Conservation (phyloP, 108 stramenopile genomes). For the Chaetoceros muelleri region DNA sequence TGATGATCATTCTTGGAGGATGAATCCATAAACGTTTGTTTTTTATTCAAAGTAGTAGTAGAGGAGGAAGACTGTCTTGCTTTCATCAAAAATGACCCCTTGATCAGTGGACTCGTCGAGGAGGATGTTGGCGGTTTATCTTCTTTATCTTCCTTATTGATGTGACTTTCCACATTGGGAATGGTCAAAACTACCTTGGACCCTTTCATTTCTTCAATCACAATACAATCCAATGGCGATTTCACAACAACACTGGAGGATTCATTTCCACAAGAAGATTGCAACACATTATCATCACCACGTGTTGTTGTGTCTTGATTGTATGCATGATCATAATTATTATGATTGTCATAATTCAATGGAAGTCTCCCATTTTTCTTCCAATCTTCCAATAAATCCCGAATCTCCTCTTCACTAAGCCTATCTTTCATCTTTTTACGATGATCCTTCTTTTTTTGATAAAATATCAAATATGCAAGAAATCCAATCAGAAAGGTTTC, state of each 20-base stretch:
- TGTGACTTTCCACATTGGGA: neutral
- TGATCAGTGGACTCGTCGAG: neutral
- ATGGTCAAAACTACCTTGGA: conserved; percentile 1
- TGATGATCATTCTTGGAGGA: neutral
- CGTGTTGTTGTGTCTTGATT: no score
- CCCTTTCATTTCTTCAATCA: neutral
- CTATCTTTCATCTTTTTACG: conserved; percentile 31
- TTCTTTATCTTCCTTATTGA: conserved; percentile 2
- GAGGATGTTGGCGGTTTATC: conserved; percentile 1
- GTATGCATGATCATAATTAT: neutral
- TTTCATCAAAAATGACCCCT: neutral
- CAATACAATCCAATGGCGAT: conserved; percentile 10
- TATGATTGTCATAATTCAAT: conserved; percentile 26
- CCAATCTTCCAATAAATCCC: conserved; percentile 89
- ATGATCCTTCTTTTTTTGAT: conserved; percentile 41
- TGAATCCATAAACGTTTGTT: neutral
- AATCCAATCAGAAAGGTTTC: conserved; percentile 87
- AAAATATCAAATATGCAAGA: conserved; percentile 71
- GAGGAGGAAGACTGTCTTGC: neutral
- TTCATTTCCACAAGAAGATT: no score
- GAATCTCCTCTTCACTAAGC: conserved; percentile 42
- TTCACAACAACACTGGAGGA: conserved; percentile 18
- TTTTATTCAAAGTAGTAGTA: neutral
- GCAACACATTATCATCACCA: no score
- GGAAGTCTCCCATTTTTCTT: conserved; percentile 55